Conservation (phyloP, 306 rosid genomes). For the Fagus crenata region DNA sequence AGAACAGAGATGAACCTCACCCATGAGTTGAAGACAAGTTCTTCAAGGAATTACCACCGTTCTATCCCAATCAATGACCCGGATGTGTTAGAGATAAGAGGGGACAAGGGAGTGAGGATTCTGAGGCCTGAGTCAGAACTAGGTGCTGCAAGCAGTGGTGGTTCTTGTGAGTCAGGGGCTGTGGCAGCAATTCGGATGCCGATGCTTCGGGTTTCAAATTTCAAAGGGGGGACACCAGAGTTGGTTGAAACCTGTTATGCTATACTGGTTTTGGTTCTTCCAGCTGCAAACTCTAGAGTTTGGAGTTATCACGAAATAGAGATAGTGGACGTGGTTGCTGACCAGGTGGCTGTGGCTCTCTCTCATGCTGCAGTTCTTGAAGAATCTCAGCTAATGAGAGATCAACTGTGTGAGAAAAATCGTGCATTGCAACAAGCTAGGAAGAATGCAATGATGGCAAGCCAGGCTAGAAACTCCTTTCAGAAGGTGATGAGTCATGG, state of each 20-base stretch:
- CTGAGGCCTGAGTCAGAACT: slow-evolving; percentile 74
- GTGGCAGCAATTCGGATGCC: slow-evolving; percentile 98
- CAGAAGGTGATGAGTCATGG: slow-evolving; percentile 98
- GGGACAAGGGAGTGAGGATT: slow-evolving; percentile 58
- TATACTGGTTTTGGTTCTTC: slow-evolving; percentile 87
- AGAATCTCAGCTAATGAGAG: slow-evolving; percentile 98
- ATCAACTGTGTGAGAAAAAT: slow-evolving; percentile 86
- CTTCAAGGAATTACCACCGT: slow-evolving; percentile 32
- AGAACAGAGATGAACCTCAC: slow-evolving; percentile 85
- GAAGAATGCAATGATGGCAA: slow-evolving; percentile 96
- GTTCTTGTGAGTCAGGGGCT: slow-evolving; percentile 67
- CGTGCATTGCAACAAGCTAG: slow-evolving; percentile 88
- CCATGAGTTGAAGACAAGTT: slow-evolving; percentile 64
- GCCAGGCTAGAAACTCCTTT: slow-evolving; percentile 85
- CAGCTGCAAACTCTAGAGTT: slow-evolving; percentile 65
- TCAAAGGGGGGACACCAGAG: slow-evolving; percentile 98
- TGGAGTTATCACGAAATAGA: slow-evolving; percentile 91
- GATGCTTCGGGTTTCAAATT: slow-evolving; percentile 90
- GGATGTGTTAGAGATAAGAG: slow-evolving; percentile 66
- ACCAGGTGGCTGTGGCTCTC: slow-evolving; percentile 98
- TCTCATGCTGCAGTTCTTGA: slow-evolving; percentile 99
- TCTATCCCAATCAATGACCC: slow-evolving; percentile 65
- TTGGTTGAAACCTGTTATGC: slow-evolving; percentile 72
- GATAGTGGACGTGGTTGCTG: slow-evolving; percentile 95
- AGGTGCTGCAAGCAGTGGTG: slow-evolving; percentile 64